Evolutionary conservation across 306 rosid genomes (phyloP), one percentile per base, ranked within the genome.

Genomic region (Mimosa bimucronata): DNA sequence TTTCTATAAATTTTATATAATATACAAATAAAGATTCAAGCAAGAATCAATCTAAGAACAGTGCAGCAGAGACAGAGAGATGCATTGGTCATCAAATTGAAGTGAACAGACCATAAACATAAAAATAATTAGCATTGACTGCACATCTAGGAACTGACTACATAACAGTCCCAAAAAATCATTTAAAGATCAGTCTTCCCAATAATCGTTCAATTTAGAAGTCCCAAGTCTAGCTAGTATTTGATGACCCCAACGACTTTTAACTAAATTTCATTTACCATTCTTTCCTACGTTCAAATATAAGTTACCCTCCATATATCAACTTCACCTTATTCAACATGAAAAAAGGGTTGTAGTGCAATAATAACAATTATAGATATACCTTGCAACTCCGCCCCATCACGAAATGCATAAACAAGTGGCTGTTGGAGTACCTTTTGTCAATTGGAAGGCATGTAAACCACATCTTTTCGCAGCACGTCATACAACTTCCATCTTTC

Each of bases 391-490:
- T 58, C 48, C 18, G 9, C 58, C 16, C 57, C 23, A 44, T 15
- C 68, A 70, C 40, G 45, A 79, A 66, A 72, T 16, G 70, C 75
- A 46, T 28, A 48, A 40, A 71, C 50, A 75, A 40, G 78, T 72
- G 30, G 81, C 75, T 78, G 29, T 46, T 41, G 66, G 74, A 79
- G 67, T 90, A 95, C 99, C 99, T 87, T 81, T 90, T 30, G 97
- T 65, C 78, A 95, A 86, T 73, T 93, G 98, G 85, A 93, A 90
- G 80, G 84, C 85, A 78, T 91, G 98, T 79, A 95, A 70, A 74
- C 87, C 86, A 57, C 97, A 95, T 93, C 99, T 92, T 87, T 95
- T 97, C 0, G 98, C 96, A 37, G 99, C 98, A 62, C 91, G 93
- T 87, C 97, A 90, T 70, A 90, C 93, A 87, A 79, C 88, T 95